Evolutionary conservation across 2,329 filamentous ascomycete genomes (phyloP).

Genomic region (Exophiala bonariae): DNA sequence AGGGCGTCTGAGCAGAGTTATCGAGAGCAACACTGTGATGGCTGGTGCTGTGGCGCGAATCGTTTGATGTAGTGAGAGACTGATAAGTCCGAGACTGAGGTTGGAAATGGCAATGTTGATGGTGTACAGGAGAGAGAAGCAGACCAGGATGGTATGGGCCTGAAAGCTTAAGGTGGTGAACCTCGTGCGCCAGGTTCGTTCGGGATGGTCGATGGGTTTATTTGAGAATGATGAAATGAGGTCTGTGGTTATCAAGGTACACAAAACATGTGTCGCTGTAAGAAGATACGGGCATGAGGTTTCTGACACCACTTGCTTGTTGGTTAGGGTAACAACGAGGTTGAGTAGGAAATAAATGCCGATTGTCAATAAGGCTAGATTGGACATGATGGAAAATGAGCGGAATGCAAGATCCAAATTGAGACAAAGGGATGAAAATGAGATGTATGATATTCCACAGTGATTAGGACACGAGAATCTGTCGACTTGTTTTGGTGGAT

Average conservation of each 20-base stretch:
- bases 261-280: slow-evolving; percentile 13
- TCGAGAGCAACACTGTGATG: slow-evolving; percentile 25
- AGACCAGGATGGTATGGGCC: slow-evolving; percentile 3
- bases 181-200: not conserved
- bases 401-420: not conserved
- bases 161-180: not conserved
- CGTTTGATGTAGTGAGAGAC: slow-evolving; percentile 17
- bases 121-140: slow-evolving; percentile 20
- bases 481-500: too few relatives aligned
- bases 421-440: too few relatives aligned
- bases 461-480: too few relatives aligned
- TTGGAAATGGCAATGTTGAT: slow-evolving; percentile 20
- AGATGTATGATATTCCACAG: too few relatives aligned
- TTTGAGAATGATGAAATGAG: not conserved
- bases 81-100: slow-evolving; percentile 16
- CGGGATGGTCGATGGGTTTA: not conserved
- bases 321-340: slow-evolving; percentile 18
- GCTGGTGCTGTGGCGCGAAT: slow-evolving; percentile 19
- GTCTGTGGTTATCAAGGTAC: slow-evolving; percentile 9
- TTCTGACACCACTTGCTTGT: slow-evolving; percentile 9
- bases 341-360: slow-evolving; percentile 16
- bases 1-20: not conserved
- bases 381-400: not conserved
- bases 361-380: slow-evolving; percentile 1
- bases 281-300: slow-evolving; percentile 14